Evolutionary conservation across 2,329 filamentous ascomycete species (phyloP), one percentile per base, ranked within the genome.

Genomic region (Sordariomycetes sp.): DNA sequence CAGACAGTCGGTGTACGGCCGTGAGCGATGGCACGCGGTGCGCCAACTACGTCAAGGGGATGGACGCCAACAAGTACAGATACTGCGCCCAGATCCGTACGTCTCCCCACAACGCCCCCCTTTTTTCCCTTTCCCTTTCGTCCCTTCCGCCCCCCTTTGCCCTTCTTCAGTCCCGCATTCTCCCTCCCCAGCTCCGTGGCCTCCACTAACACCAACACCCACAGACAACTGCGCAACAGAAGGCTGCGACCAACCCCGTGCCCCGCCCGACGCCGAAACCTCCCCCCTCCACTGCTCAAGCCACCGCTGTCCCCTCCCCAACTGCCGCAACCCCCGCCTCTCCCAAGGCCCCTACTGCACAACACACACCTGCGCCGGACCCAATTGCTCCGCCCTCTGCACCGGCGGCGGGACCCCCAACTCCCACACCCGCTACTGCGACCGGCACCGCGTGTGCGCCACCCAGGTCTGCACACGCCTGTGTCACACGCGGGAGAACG

Each of bases 261-360:
- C 25, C 12, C 50, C 53, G n/a, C 45, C n/a, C 1, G 55, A 35
- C 7, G 52, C 13, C 28, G 48, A 20, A 15, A n/a, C 55, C 20
- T 54, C 59, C 35, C 56, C 48, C 3, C 53, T 58, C 22, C 63
- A 62, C 60, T 67, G 65, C 59, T 32, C 45, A n/a, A 51, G 52
- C 48, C 65, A 67, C 59, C 61, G 62, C 55, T 67, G 65, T 60
- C 51, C 58, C n/a, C 59, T 60, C 7, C 17, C 42, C 17, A 53
- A 22, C 7, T 67, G 65, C 52, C 58, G 53, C 12, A 12, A 22
- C 12, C 52, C 34, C 7, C 54, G 55, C 10, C 12, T 20, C 2
- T 39, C 42, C 15, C 24, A 22, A 6, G 54, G 57, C 50, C 53
- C 56, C 10, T 58, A 57, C 56, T 65, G 64, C 55, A 36, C 52